Evolutionary conservation across 2,329 filamentous ascomycete genomes (phyloP).

Genomic region (Cercospora citrullina): DNA sequence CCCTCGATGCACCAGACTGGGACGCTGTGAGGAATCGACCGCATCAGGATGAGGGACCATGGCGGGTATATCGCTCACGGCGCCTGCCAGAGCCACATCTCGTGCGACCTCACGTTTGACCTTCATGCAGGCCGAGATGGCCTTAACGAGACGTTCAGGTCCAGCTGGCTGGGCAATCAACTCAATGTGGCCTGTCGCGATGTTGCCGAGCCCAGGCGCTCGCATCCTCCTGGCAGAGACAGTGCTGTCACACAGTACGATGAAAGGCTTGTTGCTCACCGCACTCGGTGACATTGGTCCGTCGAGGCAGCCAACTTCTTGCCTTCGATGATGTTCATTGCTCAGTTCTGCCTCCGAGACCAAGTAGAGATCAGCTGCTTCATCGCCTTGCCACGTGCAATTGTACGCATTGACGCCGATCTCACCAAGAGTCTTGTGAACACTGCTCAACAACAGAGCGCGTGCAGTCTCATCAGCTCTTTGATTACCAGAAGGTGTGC

Average conservation of each 20-base stretch:
- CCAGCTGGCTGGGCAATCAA: slow-evolving; percentile 32
- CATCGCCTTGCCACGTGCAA: slow-evolving; percentile 26
- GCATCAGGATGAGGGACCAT: slow-evolving; percentile 15
- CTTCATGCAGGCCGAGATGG: slow-evolving; percentile 26
- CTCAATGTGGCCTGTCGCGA: slow-evolving; percentile 28
- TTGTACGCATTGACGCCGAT: slow-evolving; percentile 22
- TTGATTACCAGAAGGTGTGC: slow-evolving; percentile 20
- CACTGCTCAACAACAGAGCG: slow-evolving; percentile 22
- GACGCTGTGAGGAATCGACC: not conserved
- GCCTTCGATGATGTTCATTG: slow-evolving; percentile 20
- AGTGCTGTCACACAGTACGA: slow-evolving; percentile 32
- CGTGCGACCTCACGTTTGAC: slow-evolving; percentile 12
- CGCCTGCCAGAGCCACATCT: slow-evolving; percentile 15
- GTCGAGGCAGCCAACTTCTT: slow-evolving; percentile 18
- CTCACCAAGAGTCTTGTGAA: slow-evolving; percentile 27
- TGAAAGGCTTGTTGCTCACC: slow-evolving; percentile 28
- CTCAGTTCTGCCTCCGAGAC: slow-evolving; percentile 29
- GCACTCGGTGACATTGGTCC: slow-evolving; percentile 22
- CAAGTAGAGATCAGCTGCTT: slow-evolving; percentile 27
- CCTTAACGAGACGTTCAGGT: slow-evolving; percentile 29
- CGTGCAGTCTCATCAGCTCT: slow-evolving; percentile 24
- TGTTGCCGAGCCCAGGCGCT: slow-evolving; percentile 23
- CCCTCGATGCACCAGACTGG: slow-evolving; percentile 10
- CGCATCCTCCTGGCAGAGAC: slow-evolving; percentile 29
- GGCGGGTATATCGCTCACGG: slow-evolving; percentile 19